Conservation (phyloP, 805 yeast species). For the Cyberlindnera bimundalis region DNA sequence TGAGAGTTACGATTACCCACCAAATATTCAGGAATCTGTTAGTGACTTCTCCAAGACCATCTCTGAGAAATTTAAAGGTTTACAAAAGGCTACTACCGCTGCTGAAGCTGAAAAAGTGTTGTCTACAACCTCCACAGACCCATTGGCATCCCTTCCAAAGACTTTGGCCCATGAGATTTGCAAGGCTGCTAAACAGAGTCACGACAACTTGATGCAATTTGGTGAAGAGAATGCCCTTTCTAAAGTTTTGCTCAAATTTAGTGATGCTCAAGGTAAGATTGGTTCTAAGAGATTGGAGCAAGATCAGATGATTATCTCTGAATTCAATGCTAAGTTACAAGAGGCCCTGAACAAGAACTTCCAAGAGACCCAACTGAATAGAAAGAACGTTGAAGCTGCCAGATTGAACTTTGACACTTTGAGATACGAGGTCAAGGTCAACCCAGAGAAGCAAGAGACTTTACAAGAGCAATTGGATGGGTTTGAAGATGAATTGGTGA, state of each 20-base stretch:
- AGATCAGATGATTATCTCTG: slow-evolving; percentile 58
- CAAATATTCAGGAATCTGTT: slow-evolving; percentile 65
- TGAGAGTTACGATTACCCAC: slow-evolving; percentile 81
- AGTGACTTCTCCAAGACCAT: slow-evolving; percentile 58
- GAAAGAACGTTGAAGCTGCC: slow-evolving; percentile 67
- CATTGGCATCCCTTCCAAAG: slow-evolving; percentile 45
- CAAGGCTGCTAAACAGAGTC: slow-evolving; percentile 49
- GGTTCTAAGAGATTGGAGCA: slow-evolving; percentile 69
- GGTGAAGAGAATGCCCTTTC: slow-evolving; percentile 28
- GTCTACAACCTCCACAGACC: slow-evolving; percentile 28
- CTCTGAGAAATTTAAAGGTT: slow-evolving; percentile 52
- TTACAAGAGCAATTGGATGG: slow-evolving; percentile 37
- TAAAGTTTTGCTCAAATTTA: slow-evolving; percentile 38
- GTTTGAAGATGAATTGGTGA: slow-evolving; percentile 76
- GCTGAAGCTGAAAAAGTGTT: slow-evolving; percentile 63
- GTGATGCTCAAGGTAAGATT: slow-evolving; percentile 56
- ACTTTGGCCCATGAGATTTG: slow-evolving; percentile 72
- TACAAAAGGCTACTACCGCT: slow-evolving; percentile 61
- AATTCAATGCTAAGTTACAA: slow-evolving; percentile 56
- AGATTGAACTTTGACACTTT: slow-evolving; percentile 68
- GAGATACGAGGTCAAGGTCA: slow-evolving; percentile 49
- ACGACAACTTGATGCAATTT: slow-evolving; percentile 38
- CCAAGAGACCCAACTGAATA: slow-evolving; percentile 53
- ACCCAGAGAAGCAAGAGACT: slow-evolving; percentile 25
- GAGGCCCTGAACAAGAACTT: slow-evolving; percentile 53